Conservation (phyloP, 345 rosid genomes). For the Lumnitzera littorea region DNA sequence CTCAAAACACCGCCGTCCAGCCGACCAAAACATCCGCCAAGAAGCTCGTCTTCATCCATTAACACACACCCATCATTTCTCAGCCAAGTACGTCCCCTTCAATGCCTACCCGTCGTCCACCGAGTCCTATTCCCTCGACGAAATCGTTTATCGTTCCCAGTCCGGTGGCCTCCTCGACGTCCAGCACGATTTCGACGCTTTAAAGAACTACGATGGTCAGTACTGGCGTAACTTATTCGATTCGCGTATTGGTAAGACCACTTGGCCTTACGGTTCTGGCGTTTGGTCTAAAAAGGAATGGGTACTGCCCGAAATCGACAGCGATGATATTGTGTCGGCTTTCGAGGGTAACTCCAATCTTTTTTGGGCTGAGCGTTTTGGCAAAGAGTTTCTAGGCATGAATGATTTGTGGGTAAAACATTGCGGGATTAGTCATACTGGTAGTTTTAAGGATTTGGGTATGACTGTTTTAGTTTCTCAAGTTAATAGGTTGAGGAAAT, state of each 20-base stretch:
- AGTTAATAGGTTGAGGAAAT: constrained; percentile 67
- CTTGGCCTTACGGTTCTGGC: constrained; percentile 87
- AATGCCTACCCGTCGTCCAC: constrained; percentile 21
- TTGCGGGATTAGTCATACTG: constrained; percentile 89
- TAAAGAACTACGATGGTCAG: constrained; percentile 56
- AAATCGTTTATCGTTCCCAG: constrained; percentile 77
- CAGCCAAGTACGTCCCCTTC: constrained; percentile 60
- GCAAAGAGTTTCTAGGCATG: constrained; percentile 68
- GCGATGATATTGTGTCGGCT: constrained; percentile 82
- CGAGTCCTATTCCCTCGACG: constrained; percentile 79
- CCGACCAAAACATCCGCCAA: constrained; percentile 30
- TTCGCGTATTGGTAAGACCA: constrained; percentile 76
- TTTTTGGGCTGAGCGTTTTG: constrained; percentile 90
- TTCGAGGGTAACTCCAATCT: constrained; percentile 87
- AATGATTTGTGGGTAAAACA: constrained; percentile 91
- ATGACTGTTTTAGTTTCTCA: constrained; percentile 95
- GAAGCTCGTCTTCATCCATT: constrained; percentile 40
- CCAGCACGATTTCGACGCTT: constrained; percentile 69
- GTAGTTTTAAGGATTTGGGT: constrained; percentile 88
- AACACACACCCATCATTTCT: constrained; percentile 16
- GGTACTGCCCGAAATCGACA: constrained; percentile 78
- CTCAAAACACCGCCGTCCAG: not conserved
- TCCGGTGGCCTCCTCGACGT: constrained; percentile 83
- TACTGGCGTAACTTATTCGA: constrained; percentile 77
- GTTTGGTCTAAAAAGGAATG: constrained; percentile 93